These are phyloP conservation scores for Lipomyces mesembrius DNA, from an alignment of 805 yeast genomes.

Conservation along the genomic window DNA sequence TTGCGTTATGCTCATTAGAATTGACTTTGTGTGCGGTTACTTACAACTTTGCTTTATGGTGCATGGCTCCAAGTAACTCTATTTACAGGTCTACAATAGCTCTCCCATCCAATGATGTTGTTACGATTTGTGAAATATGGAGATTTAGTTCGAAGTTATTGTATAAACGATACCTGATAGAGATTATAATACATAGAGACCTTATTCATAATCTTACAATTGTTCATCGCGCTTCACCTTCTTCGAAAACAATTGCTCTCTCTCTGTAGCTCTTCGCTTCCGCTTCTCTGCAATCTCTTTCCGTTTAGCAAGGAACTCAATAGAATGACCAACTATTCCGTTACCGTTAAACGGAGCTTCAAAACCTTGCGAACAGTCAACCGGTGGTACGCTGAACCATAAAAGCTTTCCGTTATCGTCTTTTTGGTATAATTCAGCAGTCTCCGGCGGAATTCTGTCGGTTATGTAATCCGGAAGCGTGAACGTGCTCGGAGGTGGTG, in stretches of 20 bases:
- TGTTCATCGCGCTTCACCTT: neutral
- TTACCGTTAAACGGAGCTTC: slow-evolving; percentile 14
- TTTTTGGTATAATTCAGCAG: slow-evolving; percentile 34
- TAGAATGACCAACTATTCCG: slow-evolving; percentile 29
- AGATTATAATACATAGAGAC: neutral
- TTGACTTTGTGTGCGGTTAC: neutral
- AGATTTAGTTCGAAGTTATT: neutral
- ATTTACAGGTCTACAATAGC: slow-evolving; percentile 3
- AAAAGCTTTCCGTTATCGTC: slow-evolving; percentile 37
- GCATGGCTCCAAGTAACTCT: neutral
- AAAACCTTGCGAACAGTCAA: slow-evolving; percentile 27
- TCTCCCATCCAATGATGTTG: neutral
- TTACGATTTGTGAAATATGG: neutral
- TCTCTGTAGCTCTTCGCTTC: slow-evolving; percentile 27
- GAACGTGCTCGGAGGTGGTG: slow-evolving; percentile 46
- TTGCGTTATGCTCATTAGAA: neutral
- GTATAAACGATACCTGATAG: neutral
- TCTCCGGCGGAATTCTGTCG: slow-evolving; percentile 36
- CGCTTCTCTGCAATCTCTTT: slow-evolving; percentile 28
- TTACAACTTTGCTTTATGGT: neutral
- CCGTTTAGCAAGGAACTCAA: slow-evolving; percentile 32
- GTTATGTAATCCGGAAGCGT: slow-evolving; percentile 44
- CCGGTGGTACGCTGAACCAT: slow-evolving; percentile 42
- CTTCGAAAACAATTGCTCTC: slow-evolving; percentile 10
- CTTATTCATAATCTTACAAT: neutral